phyloP scores from a whole-genome alignment of 345 rosid species.

The Limnanthes douglasii region DNA sequence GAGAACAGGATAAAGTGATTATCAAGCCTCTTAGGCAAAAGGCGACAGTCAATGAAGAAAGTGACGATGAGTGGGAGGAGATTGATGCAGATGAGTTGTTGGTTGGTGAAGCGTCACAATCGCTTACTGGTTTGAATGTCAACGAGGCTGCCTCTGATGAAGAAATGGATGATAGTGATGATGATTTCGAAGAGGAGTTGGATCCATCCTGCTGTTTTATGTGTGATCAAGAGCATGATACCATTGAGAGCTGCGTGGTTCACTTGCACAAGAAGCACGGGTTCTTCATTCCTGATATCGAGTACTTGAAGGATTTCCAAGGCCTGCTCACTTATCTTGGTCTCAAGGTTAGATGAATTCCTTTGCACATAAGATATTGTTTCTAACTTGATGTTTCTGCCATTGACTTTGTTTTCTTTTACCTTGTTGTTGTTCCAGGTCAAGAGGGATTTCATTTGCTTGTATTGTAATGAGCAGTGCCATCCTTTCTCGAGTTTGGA shows the following conservation, averaged over 20 bases:
- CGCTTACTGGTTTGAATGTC: constrained; percentile 39
- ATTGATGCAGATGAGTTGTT: constrained; percentile 57
- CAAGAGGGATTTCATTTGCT: constrained; percentile 71
- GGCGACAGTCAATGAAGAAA: constrained; percentile 28
- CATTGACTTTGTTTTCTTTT: too few species aligned
- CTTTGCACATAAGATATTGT: too few species aligned
- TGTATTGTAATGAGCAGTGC: constrained; percentile 74
- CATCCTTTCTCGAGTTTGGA: constrained; percentile 71
- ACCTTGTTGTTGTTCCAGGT: too few species aligned
- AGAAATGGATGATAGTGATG: constrained; percentile 26
- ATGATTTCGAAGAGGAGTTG: constrained; percentile 22
- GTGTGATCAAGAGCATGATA: constrained; percentile 53
- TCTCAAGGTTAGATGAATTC: too few species aligned
- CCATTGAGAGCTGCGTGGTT: constrained; percentile 70
- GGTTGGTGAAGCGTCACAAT: constrained; percentile 34
- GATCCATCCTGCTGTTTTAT: constrained; percentile 81
- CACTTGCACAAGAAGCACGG: constrained; percentile 96
- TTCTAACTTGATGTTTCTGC: too few species aligned
- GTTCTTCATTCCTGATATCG: constrained; percentile 77
- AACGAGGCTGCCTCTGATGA: constrained; percentile 31
- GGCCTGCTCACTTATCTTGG: constrained; percentile 79
- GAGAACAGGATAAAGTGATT: constrained; percentile 32
- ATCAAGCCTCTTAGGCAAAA: constrained; percentile 34
- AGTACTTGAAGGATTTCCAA: constrained; percentile 77
- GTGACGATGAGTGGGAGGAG: constrained; percentile 84